Conservation (phyloP, 2,329 filamentous ascomycete genomes). For the Microsporum canis region DNA sequence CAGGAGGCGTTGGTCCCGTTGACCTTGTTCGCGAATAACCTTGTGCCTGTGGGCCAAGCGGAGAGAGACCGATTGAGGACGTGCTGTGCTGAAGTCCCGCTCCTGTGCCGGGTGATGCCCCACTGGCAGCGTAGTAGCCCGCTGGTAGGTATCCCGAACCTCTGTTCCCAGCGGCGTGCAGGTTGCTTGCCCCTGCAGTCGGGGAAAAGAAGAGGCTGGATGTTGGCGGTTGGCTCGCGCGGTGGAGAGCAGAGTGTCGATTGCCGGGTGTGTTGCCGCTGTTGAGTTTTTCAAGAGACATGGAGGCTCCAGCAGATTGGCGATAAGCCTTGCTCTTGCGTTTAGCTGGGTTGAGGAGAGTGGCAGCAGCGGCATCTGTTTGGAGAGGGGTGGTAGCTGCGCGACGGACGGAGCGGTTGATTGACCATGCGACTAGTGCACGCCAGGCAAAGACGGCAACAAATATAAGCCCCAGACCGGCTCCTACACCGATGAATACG, state of each 20-base stretch:
- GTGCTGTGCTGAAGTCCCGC: slow-evolving; percentile 26
- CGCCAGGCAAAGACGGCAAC: slow-evolving; percentile 81
- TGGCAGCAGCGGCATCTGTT: slow-evolving; percentile 52
- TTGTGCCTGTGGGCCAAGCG: slow-evolving; percentile 48
- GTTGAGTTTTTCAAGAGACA: slow-evolving; percentile 45
- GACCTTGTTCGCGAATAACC: slow-evolving; percentile 40
- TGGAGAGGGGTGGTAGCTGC: slow-evolving; percentile 65
- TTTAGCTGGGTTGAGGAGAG: slow-evolving; percentile 40
- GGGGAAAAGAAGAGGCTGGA: slow-evolving; percentile 89
- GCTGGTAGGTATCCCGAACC: slow-evolving; percentile 73
- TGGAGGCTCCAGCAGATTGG: slow-evolving; percentile 28
- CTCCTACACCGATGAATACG: slow-evolving; percentile 89
- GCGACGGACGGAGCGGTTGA: slow-evolving; percentile 81
- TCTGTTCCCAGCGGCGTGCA: slow-evolving; percentile 48
- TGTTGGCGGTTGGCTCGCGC: slow-evolving; percentile 42
- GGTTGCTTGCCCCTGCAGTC: slow-evolving; percentile 54
- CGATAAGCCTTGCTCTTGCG: slow-evolving; percentile 26
- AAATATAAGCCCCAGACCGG: slow-evolving; percentile 71
- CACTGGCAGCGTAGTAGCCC: slow-evolving; percentile 74
- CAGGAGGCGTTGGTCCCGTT: slow-evolving; percentile 48
- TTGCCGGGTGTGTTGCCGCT: slow-evolving; percentile 19
- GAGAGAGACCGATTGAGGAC: slow-evolving; percentile 50
- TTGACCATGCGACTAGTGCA: slow-evolving; percentile 71
- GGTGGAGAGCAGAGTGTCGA: slow-evolving; percentile 30
- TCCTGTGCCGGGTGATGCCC: slow-evolving; percentile 39